These are phyloP conservation scores for Phytophthora podocarpi DNA, from an alignment of 352 stramenopile species.

Conservation along the genomic window DNA sequence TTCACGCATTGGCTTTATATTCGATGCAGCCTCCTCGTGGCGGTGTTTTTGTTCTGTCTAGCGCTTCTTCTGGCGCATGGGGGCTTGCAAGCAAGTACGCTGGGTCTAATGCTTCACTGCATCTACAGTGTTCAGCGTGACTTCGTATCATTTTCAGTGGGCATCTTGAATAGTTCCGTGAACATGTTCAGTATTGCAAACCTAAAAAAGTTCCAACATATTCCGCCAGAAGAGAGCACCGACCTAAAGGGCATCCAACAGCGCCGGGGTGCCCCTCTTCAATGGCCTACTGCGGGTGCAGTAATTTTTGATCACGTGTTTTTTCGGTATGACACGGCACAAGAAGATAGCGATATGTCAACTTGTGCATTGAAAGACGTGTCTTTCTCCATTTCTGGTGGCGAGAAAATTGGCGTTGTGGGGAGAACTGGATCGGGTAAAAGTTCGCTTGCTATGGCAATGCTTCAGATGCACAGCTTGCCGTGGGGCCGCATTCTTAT, in stretches of 20 bases:
- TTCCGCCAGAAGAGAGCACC: slow-evolving; percentile 40
- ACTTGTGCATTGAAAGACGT: slow-evolving; percentile 52
- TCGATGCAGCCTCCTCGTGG: slow-evolving; percentile 38
- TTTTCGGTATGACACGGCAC: slow-evolving; percentile 69
- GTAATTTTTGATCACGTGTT: slow-evolving; percentile 85
- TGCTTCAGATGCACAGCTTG: slow-evolving; percentile 55
- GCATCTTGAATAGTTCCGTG: slow-evolving; percentile 40
- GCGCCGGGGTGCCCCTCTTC: slow-evolving; percentile 9
- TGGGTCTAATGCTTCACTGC: slow-evolving; percentile 41
- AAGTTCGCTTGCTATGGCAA: slow-evolving; percentile 57
- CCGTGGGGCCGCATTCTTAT: slow-evolving; percentile 81
- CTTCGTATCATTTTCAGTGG: slow-evolving; percentile 39
- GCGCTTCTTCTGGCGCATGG: slow-evolving; percentile 35
- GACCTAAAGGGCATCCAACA: slow-evolving; percentile 4
- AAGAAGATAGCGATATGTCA: slow-evolving; percentile 40
- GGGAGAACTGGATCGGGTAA: slow-evolving; percentile 68
- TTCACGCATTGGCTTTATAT: slow-evolving; percentile 45
- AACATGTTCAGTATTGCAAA: slow-evolving; percentile 45
- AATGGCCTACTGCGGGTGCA: slow-evolving; percentile 73
- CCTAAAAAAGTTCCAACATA: slow-evolving; percentile 63
- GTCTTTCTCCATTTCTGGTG: slow-evolving; percentile 46
- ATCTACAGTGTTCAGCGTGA: slow-evolving; percentile 45
- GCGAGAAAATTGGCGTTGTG: slow-evolving; percentile 61
- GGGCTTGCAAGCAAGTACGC: slow-evolving; percentile 27
- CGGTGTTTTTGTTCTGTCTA: slow-evolving; percentile 39